Evolutionary conservation across 2,329 filamentous ascomycete species (phyloP).

Genomic region (Geosmithia putterillii): DNA sequence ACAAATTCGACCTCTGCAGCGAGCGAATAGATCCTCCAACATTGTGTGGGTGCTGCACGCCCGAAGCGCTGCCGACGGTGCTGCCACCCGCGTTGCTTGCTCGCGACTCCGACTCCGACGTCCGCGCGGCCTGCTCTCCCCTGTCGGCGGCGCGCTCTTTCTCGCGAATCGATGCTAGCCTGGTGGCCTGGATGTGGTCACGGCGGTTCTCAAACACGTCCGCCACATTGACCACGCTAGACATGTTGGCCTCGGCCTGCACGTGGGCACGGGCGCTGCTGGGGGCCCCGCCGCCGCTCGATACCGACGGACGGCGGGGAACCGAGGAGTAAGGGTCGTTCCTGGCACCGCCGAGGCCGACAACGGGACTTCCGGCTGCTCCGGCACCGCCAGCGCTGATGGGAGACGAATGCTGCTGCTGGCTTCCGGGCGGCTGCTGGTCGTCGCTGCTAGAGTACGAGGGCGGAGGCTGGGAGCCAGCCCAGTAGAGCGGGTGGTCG

Average conservation of each 20-base stretch:
- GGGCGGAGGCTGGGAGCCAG: constrained; percentile 20
- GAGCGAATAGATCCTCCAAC: background rate
- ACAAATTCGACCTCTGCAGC: background rate
- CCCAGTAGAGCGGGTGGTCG: constrained; percentile 52
- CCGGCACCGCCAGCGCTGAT: background rate
- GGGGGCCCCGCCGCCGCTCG: constrained; percentile 6
- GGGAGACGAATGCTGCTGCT: background rate
- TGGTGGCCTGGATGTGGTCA: constrained; percentile 18
- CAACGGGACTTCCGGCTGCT: background rate
- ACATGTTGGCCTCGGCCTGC: constrained; percentile 8
- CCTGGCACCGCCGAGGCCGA: background rate
- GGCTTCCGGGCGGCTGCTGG: background rate
- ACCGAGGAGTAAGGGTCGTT: constrained; percentile 1
- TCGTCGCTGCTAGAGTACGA: constrained; percentile 14
- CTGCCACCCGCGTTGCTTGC: constrained; percentile 13
- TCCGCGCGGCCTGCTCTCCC: constrained; percentile 10
- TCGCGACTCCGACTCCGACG: constrained; percentile 5
- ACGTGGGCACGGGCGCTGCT: constrained; percentile 6
- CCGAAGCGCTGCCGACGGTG: constrained; percentile 14
- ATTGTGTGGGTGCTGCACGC: constrained; percentile 12
- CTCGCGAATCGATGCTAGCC: constrained; percentile 23
- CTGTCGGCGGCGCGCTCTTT: constrained; percentile 17
- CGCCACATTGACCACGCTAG: constrained; percentile 25
- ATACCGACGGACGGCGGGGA: constrained; percentile 5
- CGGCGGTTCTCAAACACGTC: constrained; percentile 32